Base-by-base conservation (phyloP, 192 early-diverging fungal genomes). In the Jimgerdemannia flammicorona region DNA sequence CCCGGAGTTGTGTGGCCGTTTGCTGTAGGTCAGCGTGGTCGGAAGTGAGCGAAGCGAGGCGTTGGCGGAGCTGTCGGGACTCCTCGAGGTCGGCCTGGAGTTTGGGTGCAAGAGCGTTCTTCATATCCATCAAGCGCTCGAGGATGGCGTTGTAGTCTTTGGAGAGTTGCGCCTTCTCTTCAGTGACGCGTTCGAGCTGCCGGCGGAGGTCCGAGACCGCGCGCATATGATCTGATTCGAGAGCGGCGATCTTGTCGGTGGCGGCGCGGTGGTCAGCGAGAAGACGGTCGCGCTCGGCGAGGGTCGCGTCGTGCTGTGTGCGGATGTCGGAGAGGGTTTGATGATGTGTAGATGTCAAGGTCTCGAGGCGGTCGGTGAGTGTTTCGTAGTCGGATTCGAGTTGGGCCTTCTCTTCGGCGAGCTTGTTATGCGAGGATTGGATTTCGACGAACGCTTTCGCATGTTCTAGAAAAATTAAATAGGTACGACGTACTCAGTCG, bases 41-140 rank as follows among this genome's bases (percentile, higher is more conserved):
- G 10, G 81, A 76, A 49, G 84, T 85, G 41, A 88, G 84, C 63
- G 91, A 86, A 0, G 85, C 77, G 49, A 90, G 88, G 20, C 89
- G 79, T 64, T 88, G 84, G 67, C 76, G 77, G 40, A 90, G 82
- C 11, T 84, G 83, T 19, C 90, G 85, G 67, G 84, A 81, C 63
- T 91, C 85, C 68, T 91, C 82, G 78, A 93, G 92, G 72, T 98
- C 96, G 10, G 89, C 91, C 77, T 96, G 93, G 69, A 97, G 84
- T 81, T 93, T 92, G 11, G 95, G 89, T 43, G 87, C 90, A 3
- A 97, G 78, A 0, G 93, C 90, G 43, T 90, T 92, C 76, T 95
- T 96, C 87, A 97, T 91, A 40, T 84, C 90, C 3, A 89, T 84
- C 4, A 98, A 83, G 69, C 92, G 90, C 40, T 90, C 94, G 64